Evolutionary conservation across 371 early-diverging fungal genomes (phyloP).

Genomic region (Zopfochytrium polystomum): DNA sequence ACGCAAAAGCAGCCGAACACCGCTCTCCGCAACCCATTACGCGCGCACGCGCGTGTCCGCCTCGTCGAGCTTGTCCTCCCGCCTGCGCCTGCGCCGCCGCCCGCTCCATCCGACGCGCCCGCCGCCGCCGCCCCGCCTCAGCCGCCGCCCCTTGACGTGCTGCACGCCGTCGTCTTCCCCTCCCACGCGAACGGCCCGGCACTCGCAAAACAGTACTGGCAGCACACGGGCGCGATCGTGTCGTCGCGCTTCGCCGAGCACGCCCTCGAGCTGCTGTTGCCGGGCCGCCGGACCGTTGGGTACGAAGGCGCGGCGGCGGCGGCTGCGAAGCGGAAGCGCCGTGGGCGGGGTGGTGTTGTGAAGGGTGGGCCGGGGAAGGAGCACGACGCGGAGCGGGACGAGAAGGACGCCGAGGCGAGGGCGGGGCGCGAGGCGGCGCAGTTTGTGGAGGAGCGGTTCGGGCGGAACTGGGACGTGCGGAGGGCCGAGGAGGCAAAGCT

Average conservation of each 20-base stretch:
- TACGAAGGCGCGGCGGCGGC: slow-evolving; percentile 9
- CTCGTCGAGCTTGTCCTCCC: slow-evolving; percentile 31
- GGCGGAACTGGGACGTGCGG: slow-evolving; percentile 75
- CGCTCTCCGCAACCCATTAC: no score
- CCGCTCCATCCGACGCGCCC: slow-evolving; percentile 19
- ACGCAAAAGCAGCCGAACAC: no score
- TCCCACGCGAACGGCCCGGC: slow-evolving; percentile 62
- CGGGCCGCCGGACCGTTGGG: slow-evolving; percentile 35
- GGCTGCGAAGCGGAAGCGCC: no score
- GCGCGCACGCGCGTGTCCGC: no score
- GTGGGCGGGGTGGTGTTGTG: slow-evolving; percentile 12
- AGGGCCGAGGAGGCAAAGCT: slow-evolving; percentile 72
- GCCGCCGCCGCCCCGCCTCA: slow-evolving; percentile 16
- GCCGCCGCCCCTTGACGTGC: background rate
- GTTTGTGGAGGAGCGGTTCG: slow-evolving; percentile 86
- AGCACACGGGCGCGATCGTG: slow-evolving; percentile 87
- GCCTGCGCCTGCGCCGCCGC: no score
- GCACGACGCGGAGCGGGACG: slow-evolving; percentile 27
- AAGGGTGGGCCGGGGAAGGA: slow-evolving; percentile 9
- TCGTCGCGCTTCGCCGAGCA: slow-evolving; percentile 84
- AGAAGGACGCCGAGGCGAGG: background rate
- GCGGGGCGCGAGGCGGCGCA: slow-evolving; percentile 43
- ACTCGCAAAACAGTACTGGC: slow-evolving; percentile 90
- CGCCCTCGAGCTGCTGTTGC: slow-evolving; percentile 64
- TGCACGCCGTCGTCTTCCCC: no score